Evolutionary conservation across 257 asterid species (phyloP).

Genomic region (Euphrasia confusa): DNA sequence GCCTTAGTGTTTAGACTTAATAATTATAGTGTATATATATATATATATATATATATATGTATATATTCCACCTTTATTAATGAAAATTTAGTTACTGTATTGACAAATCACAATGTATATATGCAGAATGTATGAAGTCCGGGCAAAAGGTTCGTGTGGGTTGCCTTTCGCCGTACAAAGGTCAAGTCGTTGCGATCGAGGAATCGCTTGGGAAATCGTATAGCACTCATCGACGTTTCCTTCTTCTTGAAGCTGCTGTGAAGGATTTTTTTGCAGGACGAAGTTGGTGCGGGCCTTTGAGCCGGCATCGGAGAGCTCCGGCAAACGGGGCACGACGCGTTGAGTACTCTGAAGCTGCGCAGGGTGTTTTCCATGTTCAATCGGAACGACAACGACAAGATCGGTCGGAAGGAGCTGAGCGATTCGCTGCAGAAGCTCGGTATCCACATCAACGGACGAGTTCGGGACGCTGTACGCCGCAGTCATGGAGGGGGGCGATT

Average conservation of each 20-base stretch:
- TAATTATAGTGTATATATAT: too few relatives aligned
- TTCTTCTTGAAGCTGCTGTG: too few relatives aligned
- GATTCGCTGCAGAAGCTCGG: constrained; percentile 47
- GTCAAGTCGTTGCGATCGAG: constrained; percentile 63
- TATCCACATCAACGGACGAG: constrained; percentile 41
- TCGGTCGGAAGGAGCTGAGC: constrained; percentile 39
- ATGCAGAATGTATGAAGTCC: constrained; percentile 38
- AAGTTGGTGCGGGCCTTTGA: too few relatives aligned
- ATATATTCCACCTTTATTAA: too few relatives aligned
- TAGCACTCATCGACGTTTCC: constrained; percentile 44
- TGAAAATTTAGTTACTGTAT: too few relatives aligned
- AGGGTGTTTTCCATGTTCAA: constrained; percentile 49
- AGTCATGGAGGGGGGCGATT: constrained; percentile 37
- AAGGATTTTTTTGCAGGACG: too few relatives aligned
- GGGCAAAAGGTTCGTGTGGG: constrained; percentile 55
- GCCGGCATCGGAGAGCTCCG: too few relatives aligned
- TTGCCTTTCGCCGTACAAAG: constrained; percentile 82
- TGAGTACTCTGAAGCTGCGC: constrained; percentile 23
- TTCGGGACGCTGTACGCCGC: constrained; percentile 39
- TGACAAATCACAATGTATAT: background rate
- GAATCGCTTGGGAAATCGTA: constrained; percentile 49
- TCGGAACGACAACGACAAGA: constrained; percentile 44
- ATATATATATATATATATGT: too few relatives aligned
- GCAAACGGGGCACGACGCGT: too few relatives aligned
- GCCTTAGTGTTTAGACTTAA: too few relatives aligned